Evolutionary conservation across 179 eudicot species (phyloP).

Genomic region (Silene vulgaris): DNA sequence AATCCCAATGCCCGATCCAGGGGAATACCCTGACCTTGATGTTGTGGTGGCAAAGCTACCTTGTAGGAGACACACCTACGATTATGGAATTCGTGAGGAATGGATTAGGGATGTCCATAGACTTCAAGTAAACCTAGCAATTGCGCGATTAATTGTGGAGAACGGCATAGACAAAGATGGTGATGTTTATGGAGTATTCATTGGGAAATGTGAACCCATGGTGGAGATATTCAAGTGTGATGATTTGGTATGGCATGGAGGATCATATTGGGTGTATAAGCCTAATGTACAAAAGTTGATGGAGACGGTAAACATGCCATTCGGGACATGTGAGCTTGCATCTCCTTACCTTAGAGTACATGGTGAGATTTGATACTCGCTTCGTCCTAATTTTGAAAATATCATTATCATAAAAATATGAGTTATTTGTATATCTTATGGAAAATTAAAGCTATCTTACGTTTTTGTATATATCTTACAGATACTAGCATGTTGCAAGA

Average conservation of each 20-base stretch:
- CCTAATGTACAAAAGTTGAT: constrained; percentile 50
- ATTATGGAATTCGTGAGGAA: background rate
- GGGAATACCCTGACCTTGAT: constrained; percentile 35
- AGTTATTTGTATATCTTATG: too few species aligned
- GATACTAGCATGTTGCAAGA: constrained; percentile 24
- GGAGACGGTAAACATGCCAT: constrained; percentile 50
- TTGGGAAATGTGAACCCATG: constrained; percentile 63
- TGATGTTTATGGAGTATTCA: constrained; percentile 45
- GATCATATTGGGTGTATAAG: constrained; percentile 49
- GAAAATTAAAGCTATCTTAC: background rate
- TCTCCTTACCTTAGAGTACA: constrained; percentile 13
- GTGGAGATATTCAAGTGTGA: constrained; percentile 66
- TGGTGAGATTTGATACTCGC: constrained; percentile 6
- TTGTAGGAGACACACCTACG: constrained; percentile 13
- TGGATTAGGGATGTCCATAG: constrained; percentile 53
- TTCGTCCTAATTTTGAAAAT: too few species aligned
- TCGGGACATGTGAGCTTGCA: constrained; percentile 42
- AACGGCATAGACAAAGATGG: constrained; percentile 30
- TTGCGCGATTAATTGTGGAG: constrained; percentile 48
- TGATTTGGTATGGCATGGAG: constrained; percentile 57
- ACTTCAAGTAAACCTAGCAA: constrained; percentile 55
- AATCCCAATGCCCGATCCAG: constrained; percentile 53
- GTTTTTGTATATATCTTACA: constrained; percentile 10
- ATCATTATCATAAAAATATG: too few species aligned
- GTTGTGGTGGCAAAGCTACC: constrained; percentile 54